These are phyloP conservation scores for Eudorina sp. DNA, from an alignment of 139 green algal species.

Conservation along the genomic window DNA sequence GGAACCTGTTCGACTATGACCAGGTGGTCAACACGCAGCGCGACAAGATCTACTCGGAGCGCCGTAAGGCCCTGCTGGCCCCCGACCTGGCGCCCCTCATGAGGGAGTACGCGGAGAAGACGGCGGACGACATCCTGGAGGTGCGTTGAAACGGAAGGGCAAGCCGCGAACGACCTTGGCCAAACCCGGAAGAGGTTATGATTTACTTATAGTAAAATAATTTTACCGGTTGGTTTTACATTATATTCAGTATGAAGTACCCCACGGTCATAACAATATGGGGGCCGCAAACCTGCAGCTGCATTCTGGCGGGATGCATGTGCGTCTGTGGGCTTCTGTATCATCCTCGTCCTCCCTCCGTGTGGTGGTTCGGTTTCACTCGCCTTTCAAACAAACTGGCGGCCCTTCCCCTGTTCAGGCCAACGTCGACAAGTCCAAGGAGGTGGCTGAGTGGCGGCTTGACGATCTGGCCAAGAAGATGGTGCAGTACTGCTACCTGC, in stretches of 20 bases:
- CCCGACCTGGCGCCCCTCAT: conserved; percentile 81
- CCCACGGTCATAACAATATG: too few species aligned
- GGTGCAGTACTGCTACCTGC: conserved; percentile 94
- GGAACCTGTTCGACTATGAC: conserved; percentile 96
- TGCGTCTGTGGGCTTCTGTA: too few species aligned
- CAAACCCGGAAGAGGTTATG: too few species aligned
- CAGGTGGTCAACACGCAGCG: conserved; percentile 98
- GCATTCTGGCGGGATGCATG: too few species aligned
- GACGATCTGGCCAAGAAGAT: conserved; percentile 92
- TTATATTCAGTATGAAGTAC: too few species aligned
- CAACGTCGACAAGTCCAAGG: conserved; percentile 62
- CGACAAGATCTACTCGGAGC: conserved; percentile 94
- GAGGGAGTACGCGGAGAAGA: conserved; percentile 95
- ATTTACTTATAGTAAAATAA: too few species aligned
- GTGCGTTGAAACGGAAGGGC: too few species aligned
- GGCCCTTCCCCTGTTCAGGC: neutral
- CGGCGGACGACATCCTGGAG: conserved; percentile 98
- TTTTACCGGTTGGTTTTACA: too few species aligned
- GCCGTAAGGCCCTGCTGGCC: conserved; percentile 84
- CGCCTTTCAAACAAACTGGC: neutral
- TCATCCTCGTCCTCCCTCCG: too few species aligned
- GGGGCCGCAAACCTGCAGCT: too few species aligned
- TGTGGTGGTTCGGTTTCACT: too few species aligned
- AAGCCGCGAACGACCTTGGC: too few species aligned
- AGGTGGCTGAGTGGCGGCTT: conserved; percentile 86